Conservation (phyloP, 345 rosid genomes). For the Heritiera fomes region DNA sequence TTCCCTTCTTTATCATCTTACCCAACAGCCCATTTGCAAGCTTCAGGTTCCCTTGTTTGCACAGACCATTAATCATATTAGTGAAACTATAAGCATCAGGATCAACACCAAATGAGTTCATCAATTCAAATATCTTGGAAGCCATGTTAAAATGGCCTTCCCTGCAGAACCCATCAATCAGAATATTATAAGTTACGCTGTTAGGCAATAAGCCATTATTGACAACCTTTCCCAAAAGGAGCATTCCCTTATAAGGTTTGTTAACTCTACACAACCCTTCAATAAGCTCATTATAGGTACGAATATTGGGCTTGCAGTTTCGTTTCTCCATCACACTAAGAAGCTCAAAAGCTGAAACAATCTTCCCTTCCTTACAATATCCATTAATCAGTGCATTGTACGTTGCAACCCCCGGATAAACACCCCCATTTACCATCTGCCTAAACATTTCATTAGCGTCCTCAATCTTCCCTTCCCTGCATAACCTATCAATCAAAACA, state of each 20-base stretch:
- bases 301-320: constrained; percentile 47
- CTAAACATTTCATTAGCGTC: constrained; percentile 46
- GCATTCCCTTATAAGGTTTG: constrained; percentile 39
- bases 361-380: constrained; percentile 45
- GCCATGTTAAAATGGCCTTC: constrained; percentile 44
- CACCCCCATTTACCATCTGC: constrained; percentile 38
- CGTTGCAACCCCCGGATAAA: constrained; percentile 41
- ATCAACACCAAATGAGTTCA: constrained; percentile 32
- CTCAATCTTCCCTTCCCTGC: constrained; percentile 46
- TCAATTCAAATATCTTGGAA: constrained; percentile 37
- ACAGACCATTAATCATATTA: constrained; percentile 40
- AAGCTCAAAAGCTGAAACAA: constrained; percentile 48
- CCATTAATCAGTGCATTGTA: constrained; percentile 55
- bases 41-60: constrained; percentile 38
- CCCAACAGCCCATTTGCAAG: constrained; percentile 37
- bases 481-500: constrained; percentile 47
- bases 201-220: constrained; percentile 43
- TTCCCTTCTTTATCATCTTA: constrained; percentile 46
- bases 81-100: constrained; percentile 43
- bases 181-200: constrained; percentile 39
- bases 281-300: constrained; percentile 57
- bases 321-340: constrained; percentile 49
- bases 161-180: constrained; percentile 49
- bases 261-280: constrained; percentile 52
- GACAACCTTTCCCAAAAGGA: constrained; percentile 39